A percentile compares a stretch with the other conserved stretches of the same genome.
Evolutionary conservation across 1,284 basidiomycete genomes (phyloP).

Genomic region (Austroboletus niveus): DNA sequence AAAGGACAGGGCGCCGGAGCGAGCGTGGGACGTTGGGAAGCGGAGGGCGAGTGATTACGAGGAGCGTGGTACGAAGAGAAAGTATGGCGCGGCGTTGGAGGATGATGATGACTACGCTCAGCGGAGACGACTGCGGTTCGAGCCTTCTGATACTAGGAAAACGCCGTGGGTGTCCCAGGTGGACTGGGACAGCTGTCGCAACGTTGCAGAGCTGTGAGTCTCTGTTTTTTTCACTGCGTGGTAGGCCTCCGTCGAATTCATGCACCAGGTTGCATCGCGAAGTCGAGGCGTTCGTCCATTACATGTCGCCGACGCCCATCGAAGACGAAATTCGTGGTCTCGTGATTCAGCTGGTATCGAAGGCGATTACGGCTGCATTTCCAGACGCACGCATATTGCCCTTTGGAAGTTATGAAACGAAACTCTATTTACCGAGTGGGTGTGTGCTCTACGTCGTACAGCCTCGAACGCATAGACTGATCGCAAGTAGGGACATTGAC

Average conservation of each 20-base stretch:
- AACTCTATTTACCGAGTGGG: constrained; percentile 93
- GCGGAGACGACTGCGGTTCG: constrained; percentile 47
- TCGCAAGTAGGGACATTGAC: constrained; percentile 64
- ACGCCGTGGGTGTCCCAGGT: constrained; percentile 82
- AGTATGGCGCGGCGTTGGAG: constrained; percentile 44
- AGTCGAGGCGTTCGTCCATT: constrained; percentile 81
- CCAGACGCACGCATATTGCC: constrained; percentile 81
- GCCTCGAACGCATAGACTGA: constrained; percentile 6
- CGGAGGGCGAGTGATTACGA: constrained; percentile 22
- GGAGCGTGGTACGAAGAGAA: constrained; percentile 39
- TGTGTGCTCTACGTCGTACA: constrained; percentile 39
- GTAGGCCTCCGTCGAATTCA: constrained; percentile 2
- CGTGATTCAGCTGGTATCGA: constrained; percentile 73
- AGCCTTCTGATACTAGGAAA: constrained; percentile 50
- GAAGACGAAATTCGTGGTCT: constrained; percentile 86
- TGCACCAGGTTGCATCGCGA: constrained; percentile 73
- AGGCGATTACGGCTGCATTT: constrained; percentile 64
- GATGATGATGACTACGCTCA: constrained; percentile 42
- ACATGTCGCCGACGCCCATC: constrained; percentile 82
- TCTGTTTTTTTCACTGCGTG: constrained; percentile 2
- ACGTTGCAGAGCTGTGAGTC: constrained; percentile 79
- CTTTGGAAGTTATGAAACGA: constrained; percentile 94
- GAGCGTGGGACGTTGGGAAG: constrained; percentile 46
- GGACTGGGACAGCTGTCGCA: constrained; percentile 74
- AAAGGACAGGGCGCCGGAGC: constrained; percentile 32